Evolutionary conservation across 1,284 basidiomycete species (phyloP).

Genomic region (Boletus austroedulis): DNA sequence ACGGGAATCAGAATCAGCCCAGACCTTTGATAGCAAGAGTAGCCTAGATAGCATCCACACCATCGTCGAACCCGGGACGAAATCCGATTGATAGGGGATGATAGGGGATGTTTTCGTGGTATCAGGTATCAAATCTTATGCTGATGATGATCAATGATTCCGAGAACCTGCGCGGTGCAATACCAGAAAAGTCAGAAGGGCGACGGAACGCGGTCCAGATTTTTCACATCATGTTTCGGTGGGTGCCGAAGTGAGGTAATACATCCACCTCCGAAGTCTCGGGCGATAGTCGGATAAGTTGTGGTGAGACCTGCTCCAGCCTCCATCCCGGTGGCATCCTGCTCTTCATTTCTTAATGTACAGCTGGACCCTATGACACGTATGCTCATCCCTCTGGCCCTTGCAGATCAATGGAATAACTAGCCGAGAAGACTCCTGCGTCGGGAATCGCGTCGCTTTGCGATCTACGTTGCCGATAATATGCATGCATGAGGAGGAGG

Average conservation of each 20-base stretch:
- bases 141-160: slow-evolving; percentile 13
- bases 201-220: not conserved
- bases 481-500: slow-evolving; percentile 14
- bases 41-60: not conserved
- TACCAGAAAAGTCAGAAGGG: not conserved
- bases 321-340: not conserved
- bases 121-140: not conserved
- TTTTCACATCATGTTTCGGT: too few species aligned
- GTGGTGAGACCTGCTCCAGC: not conserved
- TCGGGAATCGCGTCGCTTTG: slow-evolving; percentile 6
- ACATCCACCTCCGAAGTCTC: slow-evolving; percentile 2
- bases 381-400: not conserved
- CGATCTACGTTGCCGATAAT: slow-evolving; percentile 7
- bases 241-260: not conserved
- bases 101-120: not conserved
- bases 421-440: slow-evolving; percentile 3
- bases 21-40: not conserved
- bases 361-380: slow-evolving; percentile 20
- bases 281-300: not conserved
- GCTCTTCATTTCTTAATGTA: slow-evolving; percentile 7
- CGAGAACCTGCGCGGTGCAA: not conserved
- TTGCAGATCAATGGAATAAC: not conserved
- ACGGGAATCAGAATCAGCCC: slow-evolving; percentile 14
- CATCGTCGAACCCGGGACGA: slow-evolving; percentile 1
- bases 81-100: slow-evolving; percentile 2